Percentiles rank a stretch among this genome's conserved stretches.
Conservation (phyloP, 2,329 filamentous ascomycete species). For the Cercospora sesami region DNA sequence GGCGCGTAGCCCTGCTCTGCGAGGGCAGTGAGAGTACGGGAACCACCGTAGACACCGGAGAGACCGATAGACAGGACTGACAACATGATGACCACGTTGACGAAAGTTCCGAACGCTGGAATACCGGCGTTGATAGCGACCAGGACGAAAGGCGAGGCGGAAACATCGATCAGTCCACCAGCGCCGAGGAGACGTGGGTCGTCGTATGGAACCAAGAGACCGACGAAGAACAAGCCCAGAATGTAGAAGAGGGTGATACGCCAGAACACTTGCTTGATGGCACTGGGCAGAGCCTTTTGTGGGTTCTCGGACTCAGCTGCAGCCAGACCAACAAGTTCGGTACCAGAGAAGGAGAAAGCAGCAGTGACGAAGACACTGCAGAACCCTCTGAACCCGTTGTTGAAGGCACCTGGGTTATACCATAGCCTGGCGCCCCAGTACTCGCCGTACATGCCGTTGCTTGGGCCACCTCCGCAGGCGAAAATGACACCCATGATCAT, state of each 20-base stretch:
- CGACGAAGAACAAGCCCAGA: constrained; percentile 75
- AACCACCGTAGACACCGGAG: constrained; percentile 86
- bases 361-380: constrained; percentile 65
- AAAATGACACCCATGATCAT: constrained; percentile 63
- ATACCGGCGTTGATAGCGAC: constrained; percentile 79
- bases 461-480: constrained; percentile 58
- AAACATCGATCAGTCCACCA: constrained; percentile 60
- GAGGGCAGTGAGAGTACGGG: constrained; percentile 82
- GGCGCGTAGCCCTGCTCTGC: constrained; percentile 72
- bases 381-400: constrained; percentile 63
- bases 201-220: constrained; percentile 75
- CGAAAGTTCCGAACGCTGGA: constrained; percentile 75
- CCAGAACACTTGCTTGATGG: constrained; percentile 94
- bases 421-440: constrained; percentile 56
- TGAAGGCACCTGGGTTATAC: constrained; percentile 42
- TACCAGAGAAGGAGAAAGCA: constrained; percentile 63
- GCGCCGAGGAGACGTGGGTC: constrained; percentile 62
- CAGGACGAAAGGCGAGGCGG: constrained; percentile 89
- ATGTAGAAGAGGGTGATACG: constrained; percentile 89
- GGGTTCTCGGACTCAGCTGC: constrained; percentile 79
- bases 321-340: constrained; percentile 65
- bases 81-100: constrained; percentile 92
- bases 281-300: constrained; percentile 77
- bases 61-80: constrained; percentile 73
- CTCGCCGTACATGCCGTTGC: constrained; percentile 25